Conservation (phyloP, 495 filamentous ascomycete genomes). For the Parathielavia appendiculata region DNA sequence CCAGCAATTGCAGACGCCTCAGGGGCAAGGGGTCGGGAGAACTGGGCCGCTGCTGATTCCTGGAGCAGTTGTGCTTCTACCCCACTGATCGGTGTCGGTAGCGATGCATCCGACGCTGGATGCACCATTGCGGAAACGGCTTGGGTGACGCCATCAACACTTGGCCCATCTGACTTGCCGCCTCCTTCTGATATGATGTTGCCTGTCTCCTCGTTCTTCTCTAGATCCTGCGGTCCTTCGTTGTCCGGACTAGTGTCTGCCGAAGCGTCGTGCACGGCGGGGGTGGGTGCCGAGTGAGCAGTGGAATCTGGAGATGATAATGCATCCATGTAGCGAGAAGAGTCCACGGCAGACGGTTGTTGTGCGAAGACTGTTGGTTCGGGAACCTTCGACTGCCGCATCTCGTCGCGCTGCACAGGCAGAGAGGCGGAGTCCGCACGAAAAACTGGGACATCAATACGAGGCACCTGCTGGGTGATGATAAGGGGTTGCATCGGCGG, state of each 20-base stretch:
- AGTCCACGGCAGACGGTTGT: conserved; percentile 17
- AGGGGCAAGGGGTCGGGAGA: conserved; percentile 4
- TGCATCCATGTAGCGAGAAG: conserved; percentile 31
- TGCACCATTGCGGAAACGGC: conserved; percentile 2
- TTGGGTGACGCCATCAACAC: conserved; percentile 5
- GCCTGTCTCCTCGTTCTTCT: conserved; percentile 31
- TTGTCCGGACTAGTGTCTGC: conserved; percentile 52
- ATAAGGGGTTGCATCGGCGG: not conserved
- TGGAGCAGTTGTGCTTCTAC: conserved; percentile 41
- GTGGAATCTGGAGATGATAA: conserved; percentile 45
- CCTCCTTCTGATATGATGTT: not conserved
- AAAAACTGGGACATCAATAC: not conserved
- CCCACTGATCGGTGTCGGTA: conserved; percentile 18
- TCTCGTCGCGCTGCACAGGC: conserved; percentile 11
- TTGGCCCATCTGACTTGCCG: conserved; percentile 9
- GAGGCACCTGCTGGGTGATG: not conserved
- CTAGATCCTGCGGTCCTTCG: conserved; percentile 41
- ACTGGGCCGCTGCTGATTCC: conserved; percentile 34
- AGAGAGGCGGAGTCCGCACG: not conserved
- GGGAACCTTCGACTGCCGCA: conserved; percentile 5
- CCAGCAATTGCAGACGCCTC: not conserved
- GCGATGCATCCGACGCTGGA: conserved; percentile 9
- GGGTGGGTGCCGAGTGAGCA: conserved; percentile 37
- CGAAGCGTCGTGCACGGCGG: conserved; percentile 39
- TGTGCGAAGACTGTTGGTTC: conserved; percentile 5